These are phyloP conservation scores for Eutrema heterophyllum DNA, from an alignment of 345 rosid genomes.

Conservation along the genomic window DNA sequence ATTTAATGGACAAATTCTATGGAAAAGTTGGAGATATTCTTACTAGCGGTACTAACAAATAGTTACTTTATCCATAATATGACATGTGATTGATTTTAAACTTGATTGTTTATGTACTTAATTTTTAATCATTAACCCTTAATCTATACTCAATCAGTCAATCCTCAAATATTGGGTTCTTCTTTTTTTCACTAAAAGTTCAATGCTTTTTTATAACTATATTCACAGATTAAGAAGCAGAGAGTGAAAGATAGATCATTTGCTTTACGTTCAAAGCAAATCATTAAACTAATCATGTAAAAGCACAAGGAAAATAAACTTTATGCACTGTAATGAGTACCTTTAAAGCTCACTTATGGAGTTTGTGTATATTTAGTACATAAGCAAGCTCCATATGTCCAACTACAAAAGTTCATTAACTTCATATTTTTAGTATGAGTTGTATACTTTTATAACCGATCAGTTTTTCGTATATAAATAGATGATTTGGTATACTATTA, in stretches of 20 bases:
- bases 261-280: conserved; percentile 23
- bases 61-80: conserved; percentile 15
- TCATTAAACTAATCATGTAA: background rate
- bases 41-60: background rate
- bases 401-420: background rate
- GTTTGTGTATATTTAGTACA: conserved; percentile 5
- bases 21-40: background rate
- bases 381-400: conserved; percentile 8
- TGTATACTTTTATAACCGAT: background rate
- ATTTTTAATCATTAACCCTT: conserved; percentile 13
- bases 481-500: background rate
- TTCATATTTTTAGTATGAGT: background rate
- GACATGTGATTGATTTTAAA: background rate
- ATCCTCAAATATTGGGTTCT: background rate
- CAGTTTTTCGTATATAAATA: background rate
- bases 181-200: background rate
- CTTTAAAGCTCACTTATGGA: conserved; percentile 25
- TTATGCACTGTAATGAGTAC: conserved; percentile 24
- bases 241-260: conserved; percentile 1
- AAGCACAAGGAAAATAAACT: background rate
- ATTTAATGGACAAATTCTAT: background rate
- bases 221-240: background rate
- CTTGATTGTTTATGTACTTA: background rate
- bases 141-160: conserved; percentile 8
- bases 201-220: background rate